phyloP scores from a whole-genome alignment of 148 eudicot species.

The Camellia japonica region DNA sequence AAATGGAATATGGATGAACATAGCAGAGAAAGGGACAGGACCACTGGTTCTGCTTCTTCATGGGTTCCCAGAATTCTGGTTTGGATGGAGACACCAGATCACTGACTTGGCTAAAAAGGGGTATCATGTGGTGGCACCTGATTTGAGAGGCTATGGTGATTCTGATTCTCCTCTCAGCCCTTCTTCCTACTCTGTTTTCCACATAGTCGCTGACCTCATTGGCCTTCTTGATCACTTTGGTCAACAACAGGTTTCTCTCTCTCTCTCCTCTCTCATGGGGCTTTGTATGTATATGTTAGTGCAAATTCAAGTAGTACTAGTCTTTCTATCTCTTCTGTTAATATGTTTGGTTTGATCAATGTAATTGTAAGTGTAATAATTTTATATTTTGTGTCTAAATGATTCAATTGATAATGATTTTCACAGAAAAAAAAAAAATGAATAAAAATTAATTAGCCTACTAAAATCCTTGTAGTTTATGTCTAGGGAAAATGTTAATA shows the following conservation, averaged over 20 bases:
- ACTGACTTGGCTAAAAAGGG: constrained; percentile 40
- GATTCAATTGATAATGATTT: no score
- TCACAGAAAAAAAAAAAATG: no score
- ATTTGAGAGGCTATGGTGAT: constrained; percentile 55
- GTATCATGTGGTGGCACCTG: constrained; percentile 53
- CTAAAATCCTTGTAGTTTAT: no score
- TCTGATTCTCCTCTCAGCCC: constrained; percentile 44
- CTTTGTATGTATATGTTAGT: neutral
- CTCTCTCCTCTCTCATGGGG: neutral
- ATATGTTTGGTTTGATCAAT: no score
- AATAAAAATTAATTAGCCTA: no score
- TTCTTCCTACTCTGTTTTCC: constrained; percentile 47
- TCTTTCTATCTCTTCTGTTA: no score
- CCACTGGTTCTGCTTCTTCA: constrained; percentile 52
- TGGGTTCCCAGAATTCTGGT: constrained; percentile 65
- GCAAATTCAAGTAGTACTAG: no score
- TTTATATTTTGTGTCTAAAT: no score
- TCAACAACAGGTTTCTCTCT: constrained; percentile 30
- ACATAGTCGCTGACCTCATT: constrained; percentile 46
- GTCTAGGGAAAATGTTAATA: no score
- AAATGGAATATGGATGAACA: constrained; percentile 48
- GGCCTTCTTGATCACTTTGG: constrained; percentile 49
- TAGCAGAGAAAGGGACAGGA: constrained; percentile 55
- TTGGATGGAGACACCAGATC: constrained; percentile 64
- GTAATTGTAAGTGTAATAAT: no score